Percentiles rank a stretch among this genome's conserved stretches.
Conservation (phyloP, 495 filamentous ascomycete species). For the Penicillium paxilli region DNA sequence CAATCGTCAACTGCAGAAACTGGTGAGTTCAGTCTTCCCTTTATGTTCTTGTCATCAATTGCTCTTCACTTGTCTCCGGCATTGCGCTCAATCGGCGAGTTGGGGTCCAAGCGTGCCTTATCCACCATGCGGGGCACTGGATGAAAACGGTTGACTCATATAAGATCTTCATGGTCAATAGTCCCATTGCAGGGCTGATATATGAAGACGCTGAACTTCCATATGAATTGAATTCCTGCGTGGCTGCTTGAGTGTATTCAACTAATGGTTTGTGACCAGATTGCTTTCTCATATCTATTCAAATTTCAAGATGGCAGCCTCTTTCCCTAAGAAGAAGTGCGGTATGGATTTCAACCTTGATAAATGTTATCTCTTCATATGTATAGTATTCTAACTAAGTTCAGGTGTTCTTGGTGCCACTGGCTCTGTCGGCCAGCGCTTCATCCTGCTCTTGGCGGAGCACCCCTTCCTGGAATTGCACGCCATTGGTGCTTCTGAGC, state of each 20-base stretch:
- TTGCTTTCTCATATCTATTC: conserved; percentile 6
- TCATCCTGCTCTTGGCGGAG: conserved; percentile 76
- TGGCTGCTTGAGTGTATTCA: neutral
- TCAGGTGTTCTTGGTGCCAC: conserved; percentile 48
- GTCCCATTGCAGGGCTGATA: conserved; percentile 1
- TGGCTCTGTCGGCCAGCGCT: conserved; percentile 83
- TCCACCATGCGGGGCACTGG: conserved; percentile 20
- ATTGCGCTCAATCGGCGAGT: conserved; percentile 28
- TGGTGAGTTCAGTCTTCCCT: neutral
- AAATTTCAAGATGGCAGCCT: conserved; percentile 32
- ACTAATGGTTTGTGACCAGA: conserved; percentile 8
- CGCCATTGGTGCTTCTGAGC: conserved; percentile 74
- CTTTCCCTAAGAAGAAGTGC: conserved; percentile 48
- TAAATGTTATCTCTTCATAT: neutral
- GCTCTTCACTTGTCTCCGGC: conserved; percentile 39
- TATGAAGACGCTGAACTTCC: neutral
- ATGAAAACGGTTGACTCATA: conserved; percentile 19
- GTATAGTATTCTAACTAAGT: conserved; percentile 13
- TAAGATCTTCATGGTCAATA: conserved; percentile 4
- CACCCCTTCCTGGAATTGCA: conserved; percentile 77
- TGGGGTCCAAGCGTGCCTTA: conserved; percentile 3
- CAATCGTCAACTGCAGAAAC: neutral
- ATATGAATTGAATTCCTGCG: neutral
- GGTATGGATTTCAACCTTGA: conserved; percentile 29
- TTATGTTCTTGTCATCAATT: neutral